phyloP scores from a whole-genome alignment of 495 filamentous ascomycete species.

The Baudoinia panamericana region DNA sequence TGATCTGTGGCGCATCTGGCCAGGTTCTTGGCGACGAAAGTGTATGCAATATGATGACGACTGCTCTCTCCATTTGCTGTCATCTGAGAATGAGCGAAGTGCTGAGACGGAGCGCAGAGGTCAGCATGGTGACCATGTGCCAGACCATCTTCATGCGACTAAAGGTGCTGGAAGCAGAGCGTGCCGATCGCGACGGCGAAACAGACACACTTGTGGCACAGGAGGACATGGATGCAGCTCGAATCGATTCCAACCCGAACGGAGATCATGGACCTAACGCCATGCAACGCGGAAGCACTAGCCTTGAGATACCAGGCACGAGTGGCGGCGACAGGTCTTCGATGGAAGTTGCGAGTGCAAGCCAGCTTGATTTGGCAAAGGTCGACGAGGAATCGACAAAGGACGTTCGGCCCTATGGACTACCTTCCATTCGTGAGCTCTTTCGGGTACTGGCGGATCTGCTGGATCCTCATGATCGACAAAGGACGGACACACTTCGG shows the following conservation, averaged over 20 bases:
- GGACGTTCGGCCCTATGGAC: slow-evolving; percentile 75
- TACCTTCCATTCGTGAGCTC: slow-evolving; percentile 86
- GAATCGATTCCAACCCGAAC: slow-evolving; percentile 81
- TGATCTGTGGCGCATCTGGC: slow-evolving; percentile 85
- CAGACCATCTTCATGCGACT: slow-evolving; percentile 91
- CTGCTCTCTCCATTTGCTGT: slow-evolving; percentile 92
- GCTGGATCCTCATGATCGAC: slow-evolving; percentile 79
- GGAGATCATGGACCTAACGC: slow-evolving; percentile 45
- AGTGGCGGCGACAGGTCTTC: slow-evolving; percentile 3
- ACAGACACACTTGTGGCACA: slow-evolving; percentile 45
- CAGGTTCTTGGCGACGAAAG: slow-evolving; percentile 83
- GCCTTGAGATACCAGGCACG: slow-evolving; percentile 10
- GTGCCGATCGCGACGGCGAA: slow-evolving; percentile 29
- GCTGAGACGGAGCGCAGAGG: slow-evolving; percentile 79
- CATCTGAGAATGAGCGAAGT: slow-evolving; percentile 85
- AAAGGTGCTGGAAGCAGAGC: slow-evolving; percentile 67
- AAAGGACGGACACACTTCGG: slow-evolving; percentile 86
- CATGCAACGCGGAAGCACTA: slow-evolving; percentile 18
- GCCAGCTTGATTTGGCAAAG: slow-evolving; percentile 25
- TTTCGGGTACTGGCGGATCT: slow-evolving; percentile 93
- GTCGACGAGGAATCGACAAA: slow-evolving; percentile 16
- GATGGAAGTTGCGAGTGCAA: slow-evolving; percentile 25
- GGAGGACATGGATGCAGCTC: slow-evolving; percentile 57
- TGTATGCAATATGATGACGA: slow-evolving; percentile 99
- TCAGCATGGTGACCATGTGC: slow-evolving; percentile 97